Conservation (phyloP, 805 yeast genomes). For the Phaffomyces thermotolerans region DNA sequence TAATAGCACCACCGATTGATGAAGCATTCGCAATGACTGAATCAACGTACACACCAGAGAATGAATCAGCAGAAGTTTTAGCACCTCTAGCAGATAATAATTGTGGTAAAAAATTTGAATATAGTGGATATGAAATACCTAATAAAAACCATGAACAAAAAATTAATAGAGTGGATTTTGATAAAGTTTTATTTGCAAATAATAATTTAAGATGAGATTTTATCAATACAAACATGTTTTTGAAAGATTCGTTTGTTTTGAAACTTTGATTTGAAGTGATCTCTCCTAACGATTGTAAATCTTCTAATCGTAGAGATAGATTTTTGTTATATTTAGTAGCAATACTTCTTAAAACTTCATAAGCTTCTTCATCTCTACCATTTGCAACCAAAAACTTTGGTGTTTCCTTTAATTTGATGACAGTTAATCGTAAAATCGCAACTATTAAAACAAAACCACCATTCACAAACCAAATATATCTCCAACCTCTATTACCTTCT, state of each 20-base stretch:
- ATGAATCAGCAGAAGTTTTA: slow-evolving; percentile 32
- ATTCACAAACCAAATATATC: slow-evolving; percentile 45
- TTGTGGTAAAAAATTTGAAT: slow-evolving; percentile 44
- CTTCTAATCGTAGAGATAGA: slow-evolving; percentile 37
- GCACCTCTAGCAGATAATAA: slow-evolving; percentile 43
- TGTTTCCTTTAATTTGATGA: slow-evolving; percentile 39
- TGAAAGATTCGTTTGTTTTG: slow-evolving; percentile 21
- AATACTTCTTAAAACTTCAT: slow-evolving; percentile 34
- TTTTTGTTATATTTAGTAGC: slow-evolving; percentile 39
- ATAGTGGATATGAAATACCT: slow-evolving; percentile 47
- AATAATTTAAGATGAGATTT: slow-evolving; percentile 34
- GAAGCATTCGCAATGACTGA: slow-evolving; percentile 36
- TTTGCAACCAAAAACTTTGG: slow-evolving; percentile 45
- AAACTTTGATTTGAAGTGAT: slow-evolving; percentile 24
- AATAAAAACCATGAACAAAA: slow-evolving; percentile 43
- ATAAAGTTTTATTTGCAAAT: slow-evolving; percentile 34
- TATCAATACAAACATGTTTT: slow-evolving; percentile 23
- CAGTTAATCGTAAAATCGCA: slow-evolving; percentile 40
- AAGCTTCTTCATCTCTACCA: slow-evolving; percentile 43
- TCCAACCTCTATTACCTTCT: slow-evolving; percentile 45
- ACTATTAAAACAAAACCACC: slow-evolving; percentile 41
- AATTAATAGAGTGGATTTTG: slow-evolving; percentile 35
- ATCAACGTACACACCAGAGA: slow-evolving; percentile 39
- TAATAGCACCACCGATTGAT: slow-evolving; percentile 40
- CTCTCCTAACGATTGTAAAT: slow-evolving; percentile 38